A percentile compares a stretch with the other conserved stretches of the same genome.
These are phyloP conservation scores for Coniella lustricola DNA, from an alignment of 2,329 filamentous ascomycete species.

Conservation along the genomic window DNA sequence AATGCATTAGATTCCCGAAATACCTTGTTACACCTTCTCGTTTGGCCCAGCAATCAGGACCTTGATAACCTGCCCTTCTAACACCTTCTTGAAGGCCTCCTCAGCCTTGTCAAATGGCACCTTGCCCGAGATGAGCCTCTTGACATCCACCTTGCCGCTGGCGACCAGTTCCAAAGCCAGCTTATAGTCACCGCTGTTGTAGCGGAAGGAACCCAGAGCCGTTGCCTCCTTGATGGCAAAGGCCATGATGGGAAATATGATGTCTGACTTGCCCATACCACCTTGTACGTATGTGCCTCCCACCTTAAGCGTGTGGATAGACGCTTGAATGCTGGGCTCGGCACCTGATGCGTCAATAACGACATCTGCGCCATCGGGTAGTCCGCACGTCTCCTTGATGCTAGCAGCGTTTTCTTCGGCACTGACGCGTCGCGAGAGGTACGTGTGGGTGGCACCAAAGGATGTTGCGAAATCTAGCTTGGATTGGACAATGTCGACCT, in stretches of 20 bases:
- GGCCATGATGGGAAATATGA: conserved; percentile 86
- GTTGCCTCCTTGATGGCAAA: conserved; percentile 86
- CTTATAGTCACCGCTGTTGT: conserved; percentile 80
- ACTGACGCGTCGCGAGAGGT: conserved; percentile 53
- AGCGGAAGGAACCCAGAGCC: conserved; percentile 81
- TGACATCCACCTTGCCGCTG: conserved; percentile 67
- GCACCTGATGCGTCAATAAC: conserved; percentile 78
- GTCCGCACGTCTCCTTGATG: conserved; percentile 54
- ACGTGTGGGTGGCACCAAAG: conserved; percentile 67
- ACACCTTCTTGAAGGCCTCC: conserved; percentile 79
- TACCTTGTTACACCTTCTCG: conserved; percentile 37
- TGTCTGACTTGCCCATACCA: conserved; percentile 83
- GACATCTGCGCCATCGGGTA: conserved; percentile 64
- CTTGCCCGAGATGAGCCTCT: conserved; percentile 70
- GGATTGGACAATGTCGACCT: conserved; percentile 75
- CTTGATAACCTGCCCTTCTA: conserved; percentile 72
- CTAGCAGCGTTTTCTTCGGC: conserved; percentile 68
- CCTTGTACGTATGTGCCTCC: conserved; percentile 78
- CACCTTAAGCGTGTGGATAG: conserved; percentile 60
- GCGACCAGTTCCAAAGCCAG: conserved; percentile 73
- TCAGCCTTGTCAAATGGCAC: conserved; percentile 79
- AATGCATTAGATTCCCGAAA: no score
- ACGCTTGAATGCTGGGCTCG: conserved; percentile 69
- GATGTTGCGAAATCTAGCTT: conserved; percentile 71
- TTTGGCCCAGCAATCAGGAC: conserved; percentile 61